Evolutionary conservation across 2,329 filamentous ascomycete species (phyloP), one percentile per base, ranked within the genome.

Genomic region (Herpotrichia juniperi): DNA sequence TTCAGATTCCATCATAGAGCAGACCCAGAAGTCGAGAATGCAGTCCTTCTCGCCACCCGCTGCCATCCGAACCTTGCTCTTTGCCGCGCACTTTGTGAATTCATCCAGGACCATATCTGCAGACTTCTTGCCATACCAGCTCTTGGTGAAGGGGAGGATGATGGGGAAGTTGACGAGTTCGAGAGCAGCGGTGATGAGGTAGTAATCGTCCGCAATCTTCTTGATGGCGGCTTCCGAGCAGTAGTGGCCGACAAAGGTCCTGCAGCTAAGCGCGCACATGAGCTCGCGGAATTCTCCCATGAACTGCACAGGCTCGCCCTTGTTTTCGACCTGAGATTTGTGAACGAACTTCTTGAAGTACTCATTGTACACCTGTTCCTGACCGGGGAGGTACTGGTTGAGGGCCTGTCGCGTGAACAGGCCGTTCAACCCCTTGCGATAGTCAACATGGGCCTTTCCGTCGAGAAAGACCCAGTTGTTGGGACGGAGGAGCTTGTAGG

Each of bases 161-260:
- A 97, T 88, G 50, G 93, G 93, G 81, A 97, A 96, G 80, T 97
- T 97, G 80, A 97, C 93, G 42, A 97, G 83, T 76, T 97, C 93
- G 62, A 97, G 83, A 17, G 93, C 93, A 53, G 90, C 93, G 14
- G 93, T 97, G 71, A 97, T 96, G 61, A 93, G 85, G 77, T 96
- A 97, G 79, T 96, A 97, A 76, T 97, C 92, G 75, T 96, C 89
- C 55, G 93, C 89, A 58, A 97, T 93, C 80, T 90, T 92, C 83
- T 94, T 93, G 68, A 97, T 87, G 43, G 88, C 86, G 71, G 91
- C 88, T 51, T 96, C 89, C 44, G 88, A 87, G 74, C 96, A 93
- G 79, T 97, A 97, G 79, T 96, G 87, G 28, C 93, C 93, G 58
- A 96, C 91, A 74, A 97, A 97, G 14, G 92, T 96, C 56, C 93